Evolutionary conservation across 1,139 yeast species (phyloP), one percentile per base, ranked within the genome.

Genomic region (Yamadazyma dushanensis): DNA sequence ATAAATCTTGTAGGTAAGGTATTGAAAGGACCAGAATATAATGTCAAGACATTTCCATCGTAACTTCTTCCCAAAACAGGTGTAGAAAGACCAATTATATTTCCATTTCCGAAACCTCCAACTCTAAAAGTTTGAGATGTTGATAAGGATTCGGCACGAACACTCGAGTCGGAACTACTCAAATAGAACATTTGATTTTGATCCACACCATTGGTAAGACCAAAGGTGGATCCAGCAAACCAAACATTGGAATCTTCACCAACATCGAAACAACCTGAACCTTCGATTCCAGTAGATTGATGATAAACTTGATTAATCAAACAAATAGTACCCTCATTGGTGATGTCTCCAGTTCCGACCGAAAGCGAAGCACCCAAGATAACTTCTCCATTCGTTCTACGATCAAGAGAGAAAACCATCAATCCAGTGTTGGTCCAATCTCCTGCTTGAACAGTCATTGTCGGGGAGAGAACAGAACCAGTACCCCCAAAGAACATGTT

Each of bases 51-150:
- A 15, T 29, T 29, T 16, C 47, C 47, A 26, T 45, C 22, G 22
- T 51, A 39, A 10, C 37, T 35, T 13, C 31, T 22, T 2, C 34
- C 16, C 18, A 45, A 28, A 30, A 58, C 41, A 8, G 59, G 43
- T 18, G 46, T 17, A 29, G 42, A 45, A 16, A 60, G 30, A 33
- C 58, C 61, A 32, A 63, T 49, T 11, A 41, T 38, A 36, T 63
- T 63, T 5, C 62, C 59, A 35, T 46, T 46, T 35, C 69, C 69
- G 37, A 52, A 63, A 22, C 66, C 66, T 21, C 53, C 54, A 18
- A 63, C 66, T 2, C 40, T 52, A 39, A 50, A 55, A 6, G 59
- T 55, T 39, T 47, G 54, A 21, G 50, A 18, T 6, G 38, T n/a
- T 11, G 52, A 38, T 13, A 54, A 25, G 4, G 52, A 50, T 18